Evolutionary conservation across 2,329 filamentous ascomycete genomes (phyloP), one percentile per base, ranked within the genome.

Genomic region (Penicillium sp.): DNA sequence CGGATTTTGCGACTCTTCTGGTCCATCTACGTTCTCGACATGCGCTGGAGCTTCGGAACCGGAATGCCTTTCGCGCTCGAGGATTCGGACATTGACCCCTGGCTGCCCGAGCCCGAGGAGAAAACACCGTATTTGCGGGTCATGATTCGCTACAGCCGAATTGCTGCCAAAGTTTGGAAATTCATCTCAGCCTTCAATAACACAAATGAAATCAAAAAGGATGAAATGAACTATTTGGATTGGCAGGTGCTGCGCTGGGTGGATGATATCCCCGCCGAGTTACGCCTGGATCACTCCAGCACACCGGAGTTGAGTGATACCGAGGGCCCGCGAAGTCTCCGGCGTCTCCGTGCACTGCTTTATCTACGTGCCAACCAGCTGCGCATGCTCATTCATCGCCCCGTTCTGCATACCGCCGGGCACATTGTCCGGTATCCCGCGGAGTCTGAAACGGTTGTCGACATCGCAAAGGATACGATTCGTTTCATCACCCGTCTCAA

Each of bases 361-460:
- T 92, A 94, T 66, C 77, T 96, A 5, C 83, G 92, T n/a, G 81
- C 89, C 1, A 96, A 96, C 63, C 90, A 95, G 74, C 88, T 95
- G 73, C 87, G 91, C 5, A 92, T 92, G 59, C 85, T 90, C 69
- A 88, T 96, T 40, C 90, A 95, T 70, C 89, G 90, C 0, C 91
- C 91, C 0, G 85, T 95, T 2, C 74, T 96, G 8, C 89, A 95
- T 68, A 92, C 67, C 0, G 63, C 65, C 0, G 88, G 84, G 8
- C 90, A 86, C 63, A 95, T 96, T 62, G 83, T 88, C 74, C 82
- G 86, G 46, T 87, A 95, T 65, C 80, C 85, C 33, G 71, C 76
- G 5, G 85, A 89, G 55, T 90, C 90, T 0, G 83, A 89, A 62
- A 87, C 81, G 0, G 82, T 81, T 1, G 80, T 85, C 24, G 79